A percentile compares a stretch with the other conserved stretches of the same genome.
Conservation (phyloP, 768 basidiomycete genomes). For the Tricholoma bakamatsutake region DNA sequence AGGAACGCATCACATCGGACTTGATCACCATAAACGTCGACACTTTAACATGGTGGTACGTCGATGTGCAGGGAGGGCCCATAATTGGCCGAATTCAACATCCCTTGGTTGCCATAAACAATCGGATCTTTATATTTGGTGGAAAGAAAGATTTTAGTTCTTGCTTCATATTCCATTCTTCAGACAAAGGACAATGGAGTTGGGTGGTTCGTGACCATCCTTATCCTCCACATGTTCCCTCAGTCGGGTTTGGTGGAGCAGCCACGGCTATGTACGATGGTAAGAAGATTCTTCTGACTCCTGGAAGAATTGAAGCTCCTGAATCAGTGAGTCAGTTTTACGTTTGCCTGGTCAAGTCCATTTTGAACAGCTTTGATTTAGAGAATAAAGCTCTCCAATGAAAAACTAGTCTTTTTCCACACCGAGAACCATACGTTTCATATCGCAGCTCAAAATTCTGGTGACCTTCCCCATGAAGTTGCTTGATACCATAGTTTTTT, state of each 20-base stretch:
- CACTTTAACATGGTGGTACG: slow-evolving; percentile 18
- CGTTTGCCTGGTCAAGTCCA: neutral
- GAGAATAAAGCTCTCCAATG: slow-evolving; percentile 4
- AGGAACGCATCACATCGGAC: slow-evolving; percentile 1
- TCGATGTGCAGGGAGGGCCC: slow-evolving; percentile 13
- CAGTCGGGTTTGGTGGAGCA: neutral
- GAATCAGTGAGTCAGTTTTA: neutral
- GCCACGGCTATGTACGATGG: neutral
- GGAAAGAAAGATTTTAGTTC: neutral
- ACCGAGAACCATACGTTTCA: slow-evolving; percentile 16
- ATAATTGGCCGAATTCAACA: slow-evolving; percentile 15
- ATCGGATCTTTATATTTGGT: slow-evolving; percentile 9
- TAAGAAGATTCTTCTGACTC: slow-evolving; percentile 4
- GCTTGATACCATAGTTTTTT: slow-evolving; percentile 14
- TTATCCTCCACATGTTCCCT: slow-evolving; percentile 8
- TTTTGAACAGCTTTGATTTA: slow-evolving; percentile 9
- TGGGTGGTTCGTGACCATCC: slow-evolving; percentile 11
- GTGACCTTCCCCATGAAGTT: slow-evolving; percentile 14
- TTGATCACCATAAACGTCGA: slow-evolving; percentile 18
- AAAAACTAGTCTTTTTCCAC: slow-evolving; percentile 14
- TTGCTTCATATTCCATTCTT: slow-evolving; percentile 5
- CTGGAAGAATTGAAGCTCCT: slow-evolving; percentile 1
- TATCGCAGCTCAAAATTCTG: slow-evolving; percentile 7
- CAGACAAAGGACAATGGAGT: neutral
- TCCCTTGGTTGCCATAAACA: slow-evolving; percentile 14